Conservation (phyloP, 495 filamentous ascomycete genomes). For the Collariella sp. region DNA sequence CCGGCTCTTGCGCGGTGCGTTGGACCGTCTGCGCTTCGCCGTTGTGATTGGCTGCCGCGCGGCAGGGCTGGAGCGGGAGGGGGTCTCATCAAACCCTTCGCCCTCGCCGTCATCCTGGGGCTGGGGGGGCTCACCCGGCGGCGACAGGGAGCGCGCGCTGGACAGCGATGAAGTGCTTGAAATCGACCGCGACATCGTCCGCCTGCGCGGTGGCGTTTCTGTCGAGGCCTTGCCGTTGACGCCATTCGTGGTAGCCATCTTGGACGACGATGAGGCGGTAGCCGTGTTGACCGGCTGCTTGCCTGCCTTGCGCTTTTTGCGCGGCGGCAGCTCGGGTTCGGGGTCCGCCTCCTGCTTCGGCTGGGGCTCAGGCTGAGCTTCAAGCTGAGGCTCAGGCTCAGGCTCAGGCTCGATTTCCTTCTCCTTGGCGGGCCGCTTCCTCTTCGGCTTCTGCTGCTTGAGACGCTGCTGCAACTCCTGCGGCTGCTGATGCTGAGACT, state of each 20-base stretch:
- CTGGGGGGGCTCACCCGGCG: constrained; percentile 18
- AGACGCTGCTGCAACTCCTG: neutral
- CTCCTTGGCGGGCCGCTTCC: neutral
- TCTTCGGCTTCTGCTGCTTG: neutral
- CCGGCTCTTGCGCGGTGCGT: constrained; percentile 28
- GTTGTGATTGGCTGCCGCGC: constrained; percentile 23
- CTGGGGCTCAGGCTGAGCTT: constrained; percentile 7
- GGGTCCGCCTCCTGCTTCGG: constrained; percentile 5
- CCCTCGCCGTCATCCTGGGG: constrained; percentile 10
- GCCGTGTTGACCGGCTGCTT: constrained; percentile 19
- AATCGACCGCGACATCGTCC: constrained; percentile 18
- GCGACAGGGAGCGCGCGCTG: constrained; percentile 26
- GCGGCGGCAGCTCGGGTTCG: constrained; percentile 14
- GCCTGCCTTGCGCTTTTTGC: constrained; percentile 27
- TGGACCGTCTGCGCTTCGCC: constrained; percentile 22
- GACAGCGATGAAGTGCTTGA: constrained; percentile 30
- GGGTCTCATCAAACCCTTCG: constrained; percentile 15
- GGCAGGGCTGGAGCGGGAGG: constrained; percentile 21
- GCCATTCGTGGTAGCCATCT: constrained; percentile 10
- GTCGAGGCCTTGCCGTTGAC: constrained; percentile 18
- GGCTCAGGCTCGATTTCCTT: too few relatives aligned
- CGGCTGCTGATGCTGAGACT: neutral
- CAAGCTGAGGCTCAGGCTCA: constrained; percentile 1
- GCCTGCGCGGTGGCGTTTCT: constrained; percentile 19
- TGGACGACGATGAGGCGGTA: neutral